phyloP scores from a whole-genome alignment of 2,329 filamentous ascomycete genomes.

The Colletotrichum ledebouriae region DNA sequence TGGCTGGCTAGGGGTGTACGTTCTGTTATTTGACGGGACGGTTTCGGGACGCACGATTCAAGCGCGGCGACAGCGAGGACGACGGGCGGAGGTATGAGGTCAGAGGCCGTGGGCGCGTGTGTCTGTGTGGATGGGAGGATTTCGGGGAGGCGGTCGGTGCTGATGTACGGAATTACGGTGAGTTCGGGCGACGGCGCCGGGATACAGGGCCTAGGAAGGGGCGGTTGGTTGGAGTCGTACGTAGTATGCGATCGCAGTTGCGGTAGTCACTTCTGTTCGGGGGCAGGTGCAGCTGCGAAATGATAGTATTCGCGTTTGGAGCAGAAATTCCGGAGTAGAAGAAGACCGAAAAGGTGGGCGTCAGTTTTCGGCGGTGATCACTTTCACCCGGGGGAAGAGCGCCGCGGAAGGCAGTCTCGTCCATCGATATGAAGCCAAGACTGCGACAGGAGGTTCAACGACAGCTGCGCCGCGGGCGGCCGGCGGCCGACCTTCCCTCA shows the following conservation, averaged over 20 bases:
- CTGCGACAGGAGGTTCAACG: slow-evolving; percentile 28
- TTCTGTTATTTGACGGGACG: background rate
- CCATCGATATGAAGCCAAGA: slow-evolving; percentile 40
- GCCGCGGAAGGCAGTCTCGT: slow-evolving; percentile 38
- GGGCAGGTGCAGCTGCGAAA: no score
- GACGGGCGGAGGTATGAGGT: background rate
- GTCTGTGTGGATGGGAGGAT: background rate
- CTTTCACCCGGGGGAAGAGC: slow-evolving; percentile 26
- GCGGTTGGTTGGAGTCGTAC: background rate
- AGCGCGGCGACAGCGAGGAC: slow-evolving; percentile 2
- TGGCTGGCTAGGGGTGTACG: no score
- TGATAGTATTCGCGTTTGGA: no score
- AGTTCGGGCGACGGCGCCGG: slow-evolving; percentile 10
- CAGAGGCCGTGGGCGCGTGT: slow-evolving; percentile 2
- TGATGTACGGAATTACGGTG: slow-evolving; percentile 25
- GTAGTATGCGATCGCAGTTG: slow-evolving; percentile 1
- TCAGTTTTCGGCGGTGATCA: background rate
- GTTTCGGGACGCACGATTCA: slow-evolving; percentile 12
- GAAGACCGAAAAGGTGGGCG: background rate
- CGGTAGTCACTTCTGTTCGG: no score
- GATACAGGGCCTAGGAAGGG: slow-evolving; percentile 13
- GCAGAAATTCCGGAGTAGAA: background rate
- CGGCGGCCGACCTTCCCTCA: slow-evolving; percentile 11
- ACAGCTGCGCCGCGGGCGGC: slow-evolving; percentile 15
- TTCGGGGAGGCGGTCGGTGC: slow-evolving; percentile 12